phyloP scores from a whole-genome alignment of 2,329 filamentous ascomycete species.

The Leptographium radiaticola region DNA sequence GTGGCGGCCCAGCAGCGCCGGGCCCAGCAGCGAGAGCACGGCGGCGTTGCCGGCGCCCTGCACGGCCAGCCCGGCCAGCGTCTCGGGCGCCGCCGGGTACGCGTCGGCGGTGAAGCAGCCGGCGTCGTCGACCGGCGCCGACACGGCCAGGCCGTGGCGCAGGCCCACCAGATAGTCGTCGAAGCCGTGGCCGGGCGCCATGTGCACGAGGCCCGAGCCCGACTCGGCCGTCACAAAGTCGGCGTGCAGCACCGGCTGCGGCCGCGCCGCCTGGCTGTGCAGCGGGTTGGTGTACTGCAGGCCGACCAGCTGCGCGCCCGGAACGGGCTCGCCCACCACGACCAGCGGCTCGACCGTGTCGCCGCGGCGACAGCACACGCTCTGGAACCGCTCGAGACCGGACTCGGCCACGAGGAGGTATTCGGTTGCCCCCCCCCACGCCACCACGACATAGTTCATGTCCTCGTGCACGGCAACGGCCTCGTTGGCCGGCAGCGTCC shows the following conservation, averaged over 20 bases:
- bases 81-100: conserved; percentile 53
- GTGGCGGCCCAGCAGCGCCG: conserved; percentile 55
- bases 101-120: conserved; percentile 73
- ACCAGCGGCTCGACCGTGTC: conserved; percentile 34
- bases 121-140: conserved; percentile 71
- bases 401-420: conserved; percentile 60
- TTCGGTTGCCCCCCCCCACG: conserved; percentile 25
- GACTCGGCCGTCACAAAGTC: conserved; percentile 82
- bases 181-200: conserved; percentile 89
- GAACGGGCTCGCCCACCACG: conserved; percentile 56
- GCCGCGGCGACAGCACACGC: conserved; percentile 34
- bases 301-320: conserved; percentile 53
- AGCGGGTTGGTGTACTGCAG: conserved; percentile 61
- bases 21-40: conserved; percentile 56
- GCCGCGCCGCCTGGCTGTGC: conserved; percentile 38
- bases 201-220: conserved; percentile 90
- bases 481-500: conserved; percentile 88
- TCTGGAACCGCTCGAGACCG: conserved; percentile 46
- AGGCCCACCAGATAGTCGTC: conserved; percentile 85
- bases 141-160: conserved; percentile 54
- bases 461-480: conserved; percentile 72
- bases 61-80: conserved; percentile 58
- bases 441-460: conserved; percentile 59
- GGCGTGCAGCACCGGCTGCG: conserved; percentile 65
- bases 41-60: conserved; percentile 11